Conservation (phyloP, 2,329 filamentous ascomycete genomes). For the Diaporthe eres region DNA sequence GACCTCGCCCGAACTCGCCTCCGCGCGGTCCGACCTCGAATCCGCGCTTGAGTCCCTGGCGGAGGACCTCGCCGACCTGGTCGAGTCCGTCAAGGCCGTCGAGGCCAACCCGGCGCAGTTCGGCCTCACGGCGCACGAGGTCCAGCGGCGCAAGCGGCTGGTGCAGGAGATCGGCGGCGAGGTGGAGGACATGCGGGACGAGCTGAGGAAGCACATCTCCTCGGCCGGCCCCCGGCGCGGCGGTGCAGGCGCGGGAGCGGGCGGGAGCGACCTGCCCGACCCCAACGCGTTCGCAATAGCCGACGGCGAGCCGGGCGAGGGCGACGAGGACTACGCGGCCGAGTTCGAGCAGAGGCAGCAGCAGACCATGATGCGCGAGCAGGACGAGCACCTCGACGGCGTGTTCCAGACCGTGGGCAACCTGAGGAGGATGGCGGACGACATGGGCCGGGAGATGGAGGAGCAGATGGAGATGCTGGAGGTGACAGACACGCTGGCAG, state of each 20-base stretch:
- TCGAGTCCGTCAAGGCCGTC: constrained; percentile 87
- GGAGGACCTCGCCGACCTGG: constrained; percentile 90
- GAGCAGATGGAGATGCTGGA: constrained; percentile 93
- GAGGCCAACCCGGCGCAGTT: constrained; percentile 90
- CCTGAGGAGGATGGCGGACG: constrained; percentile 88
- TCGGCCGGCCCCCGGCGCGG: constrained; percentile 46
- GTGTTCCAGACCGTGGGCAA: constrained; percentile 96
- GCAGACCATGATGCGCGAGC: constrained; percentile 91
- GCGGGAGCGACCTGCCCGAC: constrained; percentile 60
- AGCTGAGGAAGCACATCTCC: constrained; percentile 75
- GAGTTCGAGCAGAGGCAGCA: constrained; percentile 94
- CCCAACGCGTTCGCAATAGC: constrained; percentile 72
- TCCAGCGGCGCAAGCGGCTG: constrained; percentile 82
- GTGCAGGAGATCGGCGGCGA: constrained; percentile 92
- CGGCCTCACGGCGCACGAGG: constrained; percentile 86
- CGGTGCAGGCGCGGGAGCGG: constrained; percentile 50
- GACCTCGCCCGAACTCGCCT: constrained; percentile 86
- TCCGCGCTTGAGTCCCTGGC: constrained; percentile 76
- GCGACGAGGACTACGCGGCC: constrained; percentile 75
- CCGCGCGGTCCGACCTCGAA: constrained; percentile 79
- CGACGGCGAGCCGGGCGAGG: constrained; percentile 58
- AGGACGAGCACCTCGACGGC: constrained; percentile 92
- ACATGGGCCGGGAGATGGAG: constrained; percentile 96
- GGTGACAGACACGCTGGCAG: constrained; percentile 85
- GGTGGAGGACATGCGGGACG: constrained; percentile 89